These are phyloP conservation scores for Wickerhamiella bombiphila DNA, from an alignment of 805 yeast species.

Conservation along the genomic window DNA sequence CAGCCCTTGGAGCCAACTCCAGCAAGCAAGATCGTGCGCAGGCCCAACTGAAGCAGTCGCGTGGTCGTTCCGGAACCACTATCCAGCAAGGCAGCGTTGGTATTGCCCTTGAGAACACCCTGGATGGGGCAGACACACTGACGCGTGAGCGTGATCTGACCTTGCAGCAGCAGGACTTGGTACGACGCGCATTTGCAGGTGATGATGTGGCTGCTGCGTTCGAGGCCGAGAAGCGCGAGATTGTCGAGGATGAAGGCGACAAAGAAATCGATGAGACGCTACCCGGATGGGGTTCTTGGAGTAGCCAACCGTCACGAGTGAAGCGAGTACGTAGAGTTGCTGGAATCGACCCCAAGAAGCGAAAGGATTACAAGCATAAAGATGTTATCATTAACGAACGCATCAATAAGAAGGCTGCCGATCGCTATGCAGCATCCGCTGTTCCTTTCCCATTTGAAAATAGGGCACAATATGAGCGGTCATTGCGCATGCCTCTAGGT, in stretches of 20 bases:
- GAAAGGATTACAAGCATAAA: conserved; percentile 62
- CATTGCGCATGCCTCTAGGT: conserved; percentile 90
- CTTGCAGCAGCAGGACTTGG: conserved; percentile 38
- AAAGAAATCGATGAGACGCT: conserved; percentile 69
- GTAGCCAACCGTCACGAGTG: conserved; percentile 48
- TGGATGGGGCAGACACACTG: conserved; percentile 11
- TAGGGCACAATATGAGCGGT: conserved; percentile 86
- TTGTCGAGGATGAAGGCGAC: conserved; percentile 67
- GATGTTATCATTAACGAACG: conserved; percentile 83
- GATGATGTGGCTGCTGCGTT: conserved; percentile 84
- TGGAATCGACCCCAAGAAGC: conserved; percentile 62
- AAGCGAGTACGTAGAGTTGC: conserved; percentile 55
- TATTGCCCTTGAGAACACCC: conserved; percentile 13
- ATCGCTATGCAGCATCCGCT: conserved; percentile 68
- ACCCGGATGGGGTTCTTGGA: conserved; percentile 99
- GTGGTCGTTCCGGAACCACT: background rate
- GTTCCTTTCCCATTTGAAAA: conserved; percentile 93
- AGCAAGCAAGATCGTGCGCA: conserved; percentile 2
- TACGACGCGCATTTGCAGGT: conserved; percentile 91
- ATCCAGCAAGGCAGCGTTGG: background rate
- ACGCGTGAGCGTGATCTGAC: conserved; percentile 19
- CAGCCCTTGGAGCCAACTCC: conserved; percentile 31
- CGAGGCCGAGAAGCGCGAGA: conserved; percentile 55
- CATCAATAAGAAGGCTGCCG: conserved; percentile 61
- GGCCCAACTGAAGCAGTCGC: conserved; percentile 1